A percentile compares a stretch with the other conserved stretches of the same genome.
These are phyloP conservation scores for Sugiyamaella neomexicana DNA, from an alignment of 1,139 yeast genomes.

Conservation along the genomic window DNA sequence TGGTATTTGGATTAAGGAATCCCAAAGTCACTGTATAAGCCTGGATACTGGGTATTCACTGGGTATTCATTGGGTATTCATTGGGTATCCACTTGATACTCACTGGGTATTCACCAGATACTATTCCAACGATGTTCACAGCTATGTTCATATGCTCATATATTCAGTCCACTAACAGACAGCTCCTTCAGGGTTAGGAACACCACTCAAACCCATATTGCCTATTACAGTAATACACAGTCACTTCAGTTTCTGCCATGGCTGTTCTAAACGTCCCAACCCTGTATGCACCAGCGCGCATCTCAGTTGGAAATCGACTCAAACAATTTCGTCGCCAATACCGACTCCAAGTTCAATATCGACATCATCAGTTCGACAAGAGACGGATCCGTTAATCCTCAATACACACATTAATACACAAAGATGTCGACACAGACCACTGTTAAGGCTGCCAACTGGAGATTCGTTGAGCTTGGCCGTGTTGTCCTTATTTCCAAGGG, in stretches of 20 bases:
- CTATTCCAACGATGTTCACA: no score
- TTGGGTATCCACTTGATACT: no score
- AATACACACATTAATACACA: constrained; percentile 18
- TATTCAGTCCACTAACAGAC: no score
- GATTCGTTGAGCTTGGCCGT: constrained; percentile 99
- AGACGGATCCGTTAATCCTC: constrained; percentile 14
- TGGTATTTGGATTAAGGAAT: no score
- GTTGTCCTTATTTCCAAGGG: constrained; percentile 88
- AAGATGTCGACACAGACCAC: constrained; percentile 67
- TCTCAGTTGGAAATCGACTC: constrained; percentile 3
- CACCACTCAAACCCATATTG: neutral
- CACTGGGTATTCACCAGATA: no score
- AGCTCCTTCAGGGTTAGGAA: neutral
- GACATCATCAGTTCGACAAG: constrained; percentile 17
- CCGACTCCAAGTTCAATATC: constrained; percentile 15
- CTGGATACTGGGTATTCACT: no score
- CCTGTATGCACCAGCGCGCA: neutral
- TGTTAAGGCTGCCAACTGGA: constrained; percentile 98
- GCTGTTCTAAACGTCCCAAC: neutral
- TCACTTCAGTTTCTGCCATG: neutral
- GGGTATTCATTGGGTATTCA: no score
- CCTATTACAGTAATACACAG: constrained; percentile 10
- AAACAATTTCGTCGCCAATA: constrained; percentile 17
- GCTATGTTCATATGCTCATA: no score
- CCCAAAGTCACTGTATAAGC: no score